These are phyloP conservation scores for Alternaria angustiovoidea DNA, from an alignment of 2,329 filamentous ascomycete genomes.

Conservation along the genomic window DNA sequence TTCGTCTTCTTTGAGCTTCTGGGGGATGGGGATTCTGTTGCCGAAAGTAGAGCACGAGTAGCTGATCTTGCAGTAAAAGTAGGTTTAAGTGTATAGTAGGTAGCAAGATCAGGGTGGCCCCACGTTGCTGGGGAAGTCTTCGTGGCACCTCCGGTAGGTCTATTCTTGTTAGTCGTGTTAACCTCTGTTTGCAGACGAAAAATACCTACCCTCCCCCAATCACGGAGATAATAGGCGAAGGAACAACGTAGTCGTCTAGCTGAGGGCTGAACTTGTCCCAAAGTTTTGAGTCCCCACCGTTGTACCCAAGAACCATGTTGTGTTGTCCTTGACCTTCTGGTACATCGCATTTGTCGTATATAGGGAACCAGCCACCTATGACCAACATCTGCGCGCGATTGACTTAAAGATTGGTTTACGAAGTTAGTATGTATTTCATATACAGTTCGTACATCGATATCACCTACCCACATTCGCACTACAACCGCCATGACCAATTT, in stretches of 20 bases:
- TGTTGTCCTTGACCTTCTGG: slow-evolving; percentile 63
- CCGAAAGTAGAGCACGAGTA: slow-evolving; percentile 55
- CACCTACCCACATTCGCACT: slow-evolving; percentile 59
- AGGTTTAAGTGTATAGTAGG: slow-evolving; percentile 63
- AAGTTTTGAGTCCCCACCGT: slow-evolving; percentile 54
- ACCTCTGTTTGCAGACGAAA: neutral
- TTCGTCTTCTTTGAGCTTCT: slow-evolving; percentile 33
- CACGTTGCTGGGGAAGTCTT: slow-evolving; percentile 61
- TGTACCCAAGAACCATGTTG: slow-evolving; percentile 63
- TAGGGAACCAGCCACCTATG: slow-evolving; percentile 65
- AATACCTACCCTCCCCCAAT: slow-evolving; percentile 53
- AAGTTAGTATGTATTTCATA: neutral
- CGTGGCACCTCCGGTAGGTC: slow-evolving; percentile 63
- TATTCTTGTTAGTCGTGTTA: slow-evolving; percentile 35
- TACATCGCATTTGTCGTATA: slow-evolving; percentile 60
- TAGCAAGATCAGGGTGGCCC: slow-evolving; percentile 59
- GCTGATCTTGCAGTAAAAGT: slow-evolving; percentile 58
- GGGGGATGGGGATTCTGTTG: slow-evolving; percentile 28
- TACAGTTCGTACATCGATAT: neutral
- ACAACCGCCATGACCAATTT: slow-evolving; percentile 62
- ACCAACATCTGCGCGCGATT: slow-evolving; percentile 68
- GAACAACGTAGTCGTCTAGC: slow-evolving; percentile 64
- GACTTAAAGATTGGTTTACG: slow-evolving; percentile 33
- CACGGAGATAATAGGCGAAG: slow-evolving; percentile 58
- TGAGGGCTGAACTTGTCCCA: slow-evolving; percentile 63